Evolutionary conservation across 176 grass and related monocot species (phyloP).

Genomic region (Miscanthus lutarioriparius): DNA sequence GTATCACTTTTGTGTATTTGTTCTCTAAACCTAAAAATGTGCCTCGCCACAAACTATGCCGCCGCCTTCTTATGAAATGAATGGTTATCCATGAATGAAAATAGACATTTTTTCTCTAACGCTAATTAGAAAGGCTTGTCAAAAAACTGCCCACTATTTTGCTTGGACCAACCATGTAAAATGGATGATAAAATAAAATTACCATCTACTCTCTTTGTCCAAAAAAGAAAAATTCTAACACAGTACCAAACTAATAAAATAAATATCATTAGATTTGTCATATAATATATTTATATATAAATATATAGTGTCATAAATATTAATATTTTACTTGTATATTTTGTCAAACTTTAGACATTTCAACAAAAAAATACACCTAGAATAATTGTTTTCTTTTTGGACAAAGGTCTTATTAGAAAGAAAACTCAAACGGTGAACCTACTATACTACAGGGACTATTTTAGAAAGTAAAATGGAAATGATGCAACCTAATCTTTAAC

Average conservation of each 20-base stretch:
- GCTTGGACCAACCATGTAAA: background rate
- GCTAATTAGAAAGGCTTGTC: background rate
- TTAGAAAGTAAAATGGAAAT: background rate
- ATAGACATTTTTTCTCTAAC: background rate
- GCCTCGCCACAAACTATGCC: background rate
- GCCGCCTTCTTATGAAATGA: background rate
- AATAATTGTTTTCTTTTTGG: background rate
- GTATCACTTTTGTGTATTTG: background rate
- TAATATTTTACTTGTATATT: background rate
- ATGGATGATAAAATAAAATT: background rate
- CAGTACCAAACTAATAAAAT: background rate
- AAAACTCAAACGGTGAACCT: background rate
- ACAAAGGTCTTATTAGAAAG: background rate
- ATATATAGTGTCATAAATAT: background rate
- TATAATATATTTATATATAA: background rate
- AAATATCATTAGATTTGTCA: background rate
- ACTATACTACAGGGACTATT: background rate
- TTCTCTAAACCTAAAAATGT: background rate
- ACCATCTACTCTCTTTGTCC: background rate
- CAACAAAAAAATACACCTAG: background rate
- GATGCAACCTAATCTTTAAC: background rate
- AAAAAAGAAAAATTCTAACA: background rate
- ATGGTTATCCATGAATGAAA: background rate
- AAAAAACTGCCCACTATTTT: background rate
- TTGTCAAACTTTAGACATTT: background rate